phyloP scores from a whole-genome alignment of 352 stramenopile species.

The Phytophthora pistaciae region DNA sequence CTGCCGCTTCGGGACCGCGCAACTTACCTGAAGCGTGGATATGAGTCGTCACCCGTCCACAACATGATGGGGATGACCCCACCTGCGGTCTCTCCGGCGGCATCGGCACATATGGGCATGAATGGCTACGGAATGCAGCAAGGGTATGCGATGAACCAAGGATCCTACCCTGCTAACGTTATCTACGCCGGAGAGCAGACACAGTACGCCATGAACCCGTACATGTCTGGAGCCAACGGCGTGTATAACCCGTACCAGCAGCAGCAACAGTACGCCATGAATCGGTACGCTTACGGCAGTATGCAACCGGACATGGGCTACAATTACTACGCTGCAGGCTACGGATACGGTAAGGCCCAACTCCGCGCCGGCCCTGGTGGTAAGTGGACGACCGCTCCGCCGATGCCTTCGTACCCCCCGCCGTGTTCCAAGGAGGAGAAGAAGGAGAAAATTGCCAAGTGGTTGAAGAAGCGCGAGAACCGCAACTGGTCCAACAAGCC shows the following conservation, averaged over 20 bases:
- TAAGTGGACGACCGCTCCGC: constrained; percentile 76
- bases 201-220: constrained; percentile 43
- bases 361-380: constrained; percentile 55
- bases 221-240: constrained; percentile 34
- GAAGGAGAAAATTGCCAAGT: constrained; percentile 86
- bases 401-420: constrained; percentile 80
- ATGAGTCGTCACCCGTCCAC: constrained; percentile 39
- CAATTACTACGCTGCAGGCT: constrained; percentile 68
- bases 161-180: constrained; percentile 42
- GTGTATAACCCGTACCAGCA: constrained; percentile 53
- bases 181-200: constrained; percentile 43
- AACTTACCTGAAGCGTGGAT: constrained; percentile 62
- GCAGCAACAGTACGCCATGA: constrained; percentile 50
- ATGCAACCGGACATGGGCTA: constrained; percentile 52
- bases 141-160: constrained; percentile 37
- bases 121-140: constrained; percentile 43
- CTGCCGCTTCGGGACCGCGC: constrained; percentile 66
- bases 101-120: constrained; percentile 34
- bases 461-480: constrained; percentile 87
- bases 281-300: constrained; percentile 54
- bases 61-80: constrained; percentile 44
- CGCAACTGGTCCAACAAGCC: constrained; percentile 90
- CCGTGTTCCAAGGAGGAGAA: constrained; percentile 87
- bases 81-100: constrained; percentile 32
- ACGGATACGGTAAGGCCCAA: constrained; percentile 62